Evolutionary conservation across 305 asterid genomes (phyloP).

Genomic region (Fraxinus ornus): DNA sequence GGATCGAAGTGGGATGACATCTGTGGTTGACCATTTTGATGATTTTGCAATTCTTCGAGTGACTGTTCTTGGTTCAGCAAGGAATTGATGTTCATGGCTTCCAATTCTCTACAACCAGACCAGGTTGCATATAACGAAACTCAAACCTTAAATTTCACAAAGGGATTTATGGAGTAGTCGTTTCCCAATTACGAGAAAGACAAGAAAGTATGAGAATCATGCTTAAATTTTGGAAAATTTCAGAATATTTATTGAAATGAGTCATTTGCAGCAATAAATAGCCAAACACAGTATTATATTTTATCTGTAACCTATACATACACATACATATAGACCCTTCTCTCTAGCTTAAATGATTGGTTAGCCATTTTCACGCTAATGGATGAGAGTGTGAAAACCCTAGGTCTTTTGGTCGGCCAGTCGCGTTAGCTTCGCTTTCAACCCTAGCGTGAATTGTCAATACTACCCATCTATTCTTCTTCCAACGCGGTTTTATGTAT

Average conservation of each 20-base stretch:
- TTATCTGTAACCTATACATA: neutral
- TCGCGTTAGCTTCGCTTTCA: neutral
- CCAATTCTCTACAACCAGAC: slow-evolving; percentile 33
- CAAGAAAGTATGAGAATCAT: slow-evolving; percentile 24
- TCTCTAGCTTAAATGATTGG: slow-evolving; percentile 11
- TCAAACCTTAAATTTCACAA: neutral
- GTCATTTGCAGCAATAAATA: neutral
- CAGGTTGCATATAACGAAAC: slow-evolving; percentile 25
- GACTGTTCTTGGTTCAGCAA: slow-evolving; percentile 31
- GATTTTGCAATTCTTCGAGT: slow-evolving; percentile 34
- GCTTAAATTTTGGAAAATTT: slow-evolving; percentile 29
- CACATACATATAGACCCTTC: neutral
- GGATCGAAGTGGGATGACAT: slow-evolving; percentile 33
- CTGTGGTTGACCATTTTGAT: slow-evolving; percentile 24
- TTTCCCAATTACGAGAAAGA: neutral
- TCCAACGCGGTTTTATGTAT: neutral
- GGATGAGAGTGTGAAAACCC: neutral
- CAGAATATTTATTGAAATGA: slow-evolving; percentile 31
- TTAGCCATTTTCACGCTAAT: neutral
- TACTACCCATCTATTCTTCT: neutral
- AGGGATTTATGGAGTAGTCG: slow-evolving; percentile 5
- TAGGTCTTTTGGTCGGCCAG: neutral
- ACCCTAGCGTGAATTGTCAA: neutral
- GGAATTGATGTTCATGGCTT: slow-evolving; percentile 33
- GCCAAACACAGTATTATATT: neutral